A percentile compares a stretch with the other conserved stretches of the same genome.
These are phyloP conservation scores for Brassica incana DNA, from an alignment of 345 rosid species.

Conservation along the genomic window DNA sequence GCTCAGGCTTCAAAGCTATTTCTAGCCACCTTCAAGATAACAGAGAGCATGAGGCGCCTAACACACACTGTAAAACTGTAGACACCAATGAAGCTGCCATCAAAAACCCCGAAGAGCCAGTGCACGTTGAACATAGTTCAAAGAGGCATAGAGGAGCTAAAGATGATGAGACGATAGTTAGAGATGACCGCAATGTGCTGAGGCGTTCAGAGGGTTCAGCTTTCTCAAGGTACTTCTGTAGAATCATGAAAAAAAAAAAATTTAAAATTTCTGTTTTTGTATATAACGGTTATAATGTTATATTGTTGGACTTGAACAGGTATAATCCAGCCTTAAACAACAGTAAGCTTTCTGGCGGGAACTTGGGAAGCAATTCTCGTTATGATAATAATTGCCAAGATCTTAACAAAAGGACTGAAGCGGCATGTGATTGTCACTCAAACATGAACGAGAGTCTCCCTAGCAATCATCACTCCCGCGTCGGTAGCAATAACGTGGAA, in stretches of 20 bases:
- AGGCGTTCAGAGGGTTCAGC: constrained; percentile 78
- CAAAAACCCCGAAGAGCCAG: constrained; percentile 10
- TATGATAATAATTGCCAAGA: constrained; percentile 44
- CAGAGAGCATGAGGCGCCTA: constrained; percentile 28
- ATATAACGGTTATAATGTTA: not conserved
- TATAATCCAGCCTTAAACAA: constrained; percentile 57
- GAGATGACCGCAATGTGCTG: constrained; percentile 62
- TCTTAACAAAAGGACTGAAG: constrained; percentile 48
- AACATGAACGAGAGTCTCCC: constrained; percentile 44
- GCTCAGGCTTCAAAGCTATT: constrained; percentile 20
- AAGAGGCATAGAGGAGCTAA: constrained; percentile 46
- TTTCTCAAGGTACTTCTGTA: constrained; percentile 63
- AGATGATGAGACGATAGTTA: constrained; percentile 35
- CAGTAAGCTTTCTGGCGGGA: constrained; percentile 56
- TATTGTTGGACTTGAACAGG: constrained; percentile 45
- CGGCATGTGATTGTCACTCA: constrained; percentile 37
- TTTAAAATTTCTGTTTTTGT: not conserved
- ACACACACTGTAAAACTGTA: constrained; percentile 22
- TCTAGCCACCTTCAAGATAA: constrained; percentile 29
- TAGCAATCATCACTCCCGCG: constrained; percentile 52
- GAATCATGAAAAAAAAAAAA: not conserved
- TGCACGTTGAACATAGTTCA: constrained; percentile 32
- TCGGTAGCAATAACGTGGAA: constrained; percentile 58
- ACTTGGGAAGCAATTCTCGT: constrained; percentile 55
- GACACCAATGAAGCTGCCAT: constrained; percentile 21